These are phyloP conservation scores for Russula olivacea DNA, from an alignment of 768 basidiomycete genomes.

Conservation along the genomic window DNA sequence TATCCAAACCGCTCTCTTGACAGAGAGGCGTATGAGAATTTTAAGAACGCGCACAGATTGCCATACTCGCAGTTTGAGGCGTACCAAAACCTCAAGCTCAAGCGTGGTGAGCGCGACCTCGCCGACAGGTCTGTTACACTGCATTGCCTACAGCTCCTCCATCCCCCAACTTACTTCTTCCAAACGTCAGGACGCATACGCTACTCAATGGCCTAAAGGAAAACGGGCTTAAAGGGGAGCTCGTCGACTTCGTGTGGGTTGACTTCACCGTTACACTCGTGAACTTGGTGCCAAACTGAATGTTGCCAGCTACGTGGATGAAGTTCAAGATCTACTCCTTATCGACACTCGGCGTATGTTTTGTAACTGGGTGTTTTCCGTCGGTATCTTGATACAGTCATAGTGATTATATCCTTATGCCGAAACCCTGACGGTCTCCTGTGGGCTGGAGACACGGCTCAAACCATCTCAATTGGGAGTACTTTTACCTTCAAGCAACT, in stretches of 20 bases:
- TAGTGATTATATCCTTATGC: constrained; percentile 59
- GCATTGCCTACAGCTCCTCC: not conserved
- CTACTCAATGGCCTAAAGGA: constrained; percentile 38
- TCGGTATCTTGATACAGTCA: not conserved
- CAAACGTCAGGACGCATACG: constrained; percentile 42
- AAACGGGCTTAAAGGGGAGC: constrained; percentile 35
- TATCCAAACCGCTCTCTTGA: constrained; percentile 13
- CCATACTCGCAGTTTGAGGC: constrained; percentile 39
- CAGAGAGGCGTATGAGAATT: constrained; percentile 4
- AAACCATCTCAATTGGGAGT: constrained; percentile 69
- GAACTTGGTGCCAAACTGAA: too few relatives aligned
- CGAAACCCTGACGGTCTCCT: constrained; percentile 60
- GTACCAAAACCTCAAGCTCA: constrained; percentile 46
- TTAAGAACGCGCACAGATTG: not conserved
- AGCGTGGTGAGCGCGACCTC: constrained; percentile 43
- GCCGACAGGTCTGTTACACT: constrained; percentile 47
- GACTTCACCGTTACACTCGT: too few relatives aligned
- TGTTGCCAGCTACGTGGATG: constrained; percentile 56
- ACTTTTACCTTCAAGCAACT: constrained; percentile 67
- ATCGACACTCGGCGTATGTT: constrained; percentile 54
- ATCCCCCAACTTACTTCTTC: not conserved
- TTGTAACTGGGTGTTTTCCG: not conserved
- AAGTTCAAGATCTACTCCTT: constrained; percentile 66
- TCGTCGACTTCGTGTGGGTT: constrained; percentile 51
- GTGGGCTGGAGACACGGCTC: constrained; percentile 78